Percentiles rank a stretch among this genome's conserved stretches.
Evolutionary conservation across 805 yeast species (phyloP).

Genomic region (Zygosaccharomyces bisporus): DNA sequence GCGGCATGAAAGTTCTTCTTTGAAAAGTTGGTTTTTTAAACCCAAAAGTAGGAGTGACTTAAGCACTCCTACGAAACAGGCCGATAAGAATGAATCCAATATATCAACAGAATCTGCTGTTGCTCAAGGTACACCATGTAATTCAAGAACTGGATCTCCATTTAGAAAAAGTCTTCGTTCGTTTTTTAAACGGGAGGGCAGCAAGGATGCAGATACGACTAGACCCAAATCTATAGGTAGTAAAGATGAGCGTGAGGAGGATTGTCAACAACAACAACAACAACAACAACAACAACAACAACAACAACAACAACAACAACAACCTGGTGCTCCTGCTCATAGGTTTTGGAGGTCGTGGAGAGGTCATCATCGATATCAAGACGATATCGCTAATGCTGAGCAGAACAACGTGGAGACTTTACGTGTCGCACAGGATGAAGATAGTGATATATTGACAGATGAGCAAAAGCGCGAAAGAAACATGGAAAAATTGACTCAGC

Average conservation of each 20-base stretch:
- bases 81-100: background rate
- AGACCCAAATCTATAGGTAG: background rate
- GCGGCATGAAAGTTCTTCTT: conserved; percentile 13
- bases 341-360: conserved; percentile 24
- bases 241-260: no score
- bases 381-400: conserved; percentile 2
- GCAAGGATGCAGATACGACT: conserved; percentile 4
- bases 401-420: conserved; percentile 2
- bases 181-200: conserved; percentile 16
- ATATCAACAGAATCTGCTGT: conserved; percentile 10
- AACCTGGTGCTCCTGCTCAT: conserved; percentile 4
- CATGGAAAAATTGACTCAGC: conserved; percentile 13
- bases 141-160: conserved; percentile 17
- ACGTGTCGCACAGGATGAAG: conserved; percentile 2
- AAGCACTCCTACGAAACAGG: conserved; percentile 1
- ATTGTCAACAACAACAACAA: no score
- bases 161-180: conserved; percentile 17
- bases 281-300: no score
- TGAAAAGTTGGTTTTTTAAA: conserved; percentile 14
- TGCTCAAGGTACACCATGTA: conserved; percentile 15
- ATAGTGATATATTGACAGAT: conserved; percentile 9
- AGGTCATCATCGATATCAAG: conserved; percentile 9
- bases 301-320: no score
- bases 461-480: conserved; percentile 17
- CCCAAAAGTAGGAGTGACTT: conserved; percentile 9